Conservation (phyloP, 805 yeast species). For the Metschnikowia colocasiae region DNA sequence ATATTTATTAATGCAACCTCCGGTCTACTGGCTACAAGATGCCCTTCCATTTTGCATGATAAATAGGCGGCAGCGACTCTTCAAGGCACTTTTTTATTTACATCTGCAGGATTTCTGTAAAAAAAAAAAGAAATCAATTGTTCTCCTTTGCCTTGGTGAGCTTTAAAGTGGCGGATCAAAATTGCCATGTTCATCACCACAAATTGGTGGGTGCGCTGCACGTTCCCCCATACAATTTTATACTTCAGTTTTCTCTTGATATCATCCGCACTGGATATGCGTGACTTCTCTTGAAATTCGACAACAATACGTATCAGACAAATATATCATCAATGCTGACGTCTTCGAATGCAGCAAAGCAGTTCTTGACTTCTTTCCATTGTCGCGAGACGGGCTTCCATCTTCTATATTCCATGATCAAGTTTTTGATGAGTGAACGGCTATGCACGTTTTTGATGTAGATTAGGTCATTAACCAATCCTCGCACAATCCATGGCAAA, state of each 20-base stretch:
- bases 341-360: constrained; percentile 34
- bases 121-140: background rate
- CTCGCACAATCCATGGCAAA: constrained; percentile 40
- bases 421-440: constrained; percentile 21
- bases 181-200: background rate
- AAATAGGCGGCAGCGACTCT: background rate
- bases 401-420: constrained; percentile 22
- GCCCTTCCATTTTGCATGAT: background rate
- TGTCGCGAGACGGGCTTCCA: constrained; percentile 30
- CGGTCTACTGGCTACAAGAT: background rate
- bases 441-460: constrained; percentile 30
- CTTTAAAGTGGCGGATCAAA: background rate
- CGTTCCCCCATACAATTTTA: background rate
- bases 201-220: background rate
- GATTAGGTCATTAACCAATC: constrained; percentile 34
- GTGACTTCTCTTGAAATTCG: background rate
- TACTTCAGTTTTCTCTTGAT: background rate
- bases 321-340: constrained; percentile 28
- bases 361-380: constrained; percentile 33
- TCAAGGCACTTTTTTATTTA: background rate
- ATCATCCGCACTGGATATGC: background rate
- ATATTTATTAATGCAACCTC: constrained; percentile 2
- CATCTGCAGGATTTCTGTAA: background rate
- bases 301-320: constrained; percentile 5
- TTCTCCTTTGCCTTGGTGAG: background rate